These are phyloP conservation scores for Aegilops sharonensis DNA, from an alignment of 176 grass and related monocot genomes.

Conservation along the genomic window DNA sequence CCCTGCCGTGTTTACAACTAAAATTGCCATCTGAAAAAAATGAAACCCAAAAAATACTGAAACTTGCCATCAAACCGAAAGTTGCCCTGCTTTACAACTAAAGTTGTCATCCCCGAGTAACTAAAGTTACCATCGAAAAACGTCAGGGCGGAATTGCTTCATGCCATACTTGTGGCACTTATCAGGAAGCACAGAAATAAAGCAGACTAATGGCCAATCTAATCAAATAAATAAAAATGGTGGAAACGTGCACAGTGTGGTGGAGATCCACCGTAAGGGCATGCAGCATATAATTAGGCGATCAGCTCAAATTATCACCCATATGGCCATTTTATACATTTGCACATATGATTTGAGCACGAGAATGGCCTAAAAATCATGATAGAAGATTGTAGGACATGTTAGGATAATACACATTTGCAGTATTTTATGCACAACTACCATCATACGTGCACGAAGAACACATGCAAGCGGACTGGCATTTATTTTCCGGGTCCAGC, in stretches of 20 bases:
- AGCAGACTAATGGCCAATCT: background rate
- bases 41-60: too few relatives aligned
- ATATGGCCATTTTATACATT: background rate
- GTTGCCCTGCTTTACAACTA: too few relatives aligned
- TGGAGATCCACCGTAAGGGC: background rate
- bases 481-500: slow-evolving; percentile 8
- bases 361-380: background rate
- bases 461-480: background rate
- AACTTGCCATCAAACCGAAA: too few relatives aligned
- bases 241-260: background rate
- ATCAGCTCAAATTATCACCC: background rate
- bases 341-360: background rate
- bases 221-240: background rate
- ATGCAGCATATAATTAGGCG: background rate
- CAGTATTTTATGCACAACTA: background rate
- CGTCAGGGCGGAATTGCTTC: too few relatives aligned
- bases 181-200: background rate
- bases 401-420: background rate
- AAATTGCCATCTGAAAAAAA: too few relatives aligned
- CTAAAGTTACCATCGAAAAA: too few relatives aligned
- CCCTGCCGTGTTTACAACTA: too few relatives aligned
- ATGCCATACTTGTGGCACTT: too few relatives aligned
- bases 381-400: background rate
- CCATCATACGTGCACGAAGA: background rate
- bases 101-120: too few relatives aligned